These are phyloP conservation scores for Candida loeiensis DNA, from an alignment of 805 yeast genomes.

Conservation along the genomic window DNA sequence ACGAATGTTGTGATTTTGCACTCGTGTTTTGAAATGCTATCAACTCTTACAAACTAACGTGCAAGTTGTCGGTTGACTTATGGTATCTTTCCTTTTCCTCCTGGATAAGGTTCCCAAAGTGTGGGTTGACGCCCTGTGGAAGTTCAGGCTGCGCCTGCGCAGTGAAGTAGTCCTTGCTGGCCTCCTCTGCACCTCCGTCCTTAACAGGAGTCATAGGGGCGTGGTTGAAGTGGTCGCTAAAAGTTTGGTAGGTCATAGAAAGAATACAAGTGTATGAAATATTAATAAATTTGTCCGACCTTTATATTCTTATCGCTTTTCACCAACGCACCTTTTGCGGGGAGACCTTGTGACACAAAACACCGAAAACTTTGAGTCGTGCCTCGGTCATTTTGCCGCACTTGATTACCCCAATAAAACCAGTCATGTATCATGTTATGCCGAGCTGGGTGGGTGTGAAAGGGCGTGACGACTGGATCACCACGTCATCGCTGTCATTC, in stretches of 20 bases:
- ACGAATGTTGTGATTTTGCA: background rate
- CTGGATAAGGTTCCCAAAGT: constrained; percentile 14
- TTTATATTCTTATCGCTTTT: constrained; percentile 1
- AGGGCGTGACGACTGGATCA: no score
- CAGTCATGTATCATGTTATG: no score
- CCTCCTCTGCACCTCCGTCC: constrained; percentile 7
- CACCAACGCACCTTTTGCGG: constrained; percentile 2
- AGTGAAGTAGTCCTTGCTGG: constrained; percentile 9
- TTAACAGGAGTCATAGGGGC: constrained; percentile 15
- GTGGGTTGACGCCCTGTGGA: constrained; percentile 9
- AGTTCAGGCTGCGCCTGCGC: constrained; percentile 8
- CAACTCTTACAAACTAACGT: constrained; percentile 19
- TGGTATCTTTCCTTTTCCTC: constrained; percentile 20
- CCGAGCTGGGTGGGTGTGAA: no score
- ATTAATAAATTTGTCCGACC: background rate
- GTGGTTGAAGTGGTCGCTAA: constrained; percentile 14
- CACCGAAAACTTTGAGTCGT: background rate
- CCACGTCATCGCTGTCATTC: no score
- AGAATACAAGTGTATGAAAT: background rate
- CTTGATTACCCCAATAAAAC: no score
- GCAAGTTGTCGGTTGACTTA: constrained; percentile 26
- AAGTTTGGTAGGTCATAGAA: constrained; percentile 14
- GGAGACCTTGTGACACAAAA: background rate
- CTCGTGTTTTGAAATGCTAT: no score
- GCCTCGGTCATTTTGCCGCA: constrained; percentile 5